phyloP scores from a whole-genome alignment of 495 filamentous ascomycete genomes.

The Aspergillus baeticus region DNA sequence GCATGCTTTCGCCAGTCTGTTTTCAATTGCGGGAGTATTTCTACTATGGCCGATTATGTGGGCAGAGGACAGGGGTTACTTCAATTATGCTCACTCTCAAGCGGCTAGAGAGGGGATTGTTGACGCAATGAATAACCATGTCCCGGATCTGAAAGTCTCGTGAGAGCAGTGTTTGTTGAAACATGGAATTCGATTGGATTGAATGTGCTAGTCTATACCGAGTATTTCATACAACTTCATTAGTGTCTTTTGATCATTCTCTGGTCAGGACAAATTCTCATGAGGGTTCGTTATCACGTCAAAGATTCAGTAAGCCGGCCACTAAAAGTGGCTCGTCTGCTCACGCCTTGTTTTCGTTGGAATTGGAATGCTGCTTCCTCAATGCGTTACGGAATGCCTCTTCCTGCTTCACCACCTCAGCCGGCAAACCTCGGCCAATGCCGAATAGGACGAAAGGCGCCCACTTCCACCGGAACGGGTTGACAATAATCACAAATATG shows the following conservation, averaged over 20 bases:
- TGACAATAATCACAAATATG: slow-evolving; percentile 70
- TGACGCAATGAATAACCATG: slow-evolving; percentile 1
- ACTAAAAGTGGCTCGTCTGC: too few relatives aligned
- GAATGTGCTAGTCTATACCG: neutral
- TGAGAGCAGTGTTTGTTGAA: neutral
- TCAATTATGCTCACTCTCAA: neutral
- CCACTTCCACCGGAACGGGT: slow-evolving; percentile 81
- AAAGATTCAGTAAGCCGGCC: too few relatives aligned
- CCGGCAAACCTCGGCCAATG: slow-evolving; percentile 63
- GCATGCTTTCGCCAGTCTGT: slow-evolving; percentile 60
- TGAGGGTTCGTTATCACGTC: too few relatives aligned
- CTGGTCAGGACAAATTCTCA: too few relatives aligned
- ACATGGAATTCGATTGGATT: neutral
- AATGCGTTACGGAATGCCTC: slow-evolving; percentile 42
- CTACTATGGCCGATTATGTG: slow-evolving; percentile 53
- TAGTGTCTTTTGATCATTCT: too few relatives aligned
- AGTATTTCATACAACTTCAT: too few relatives aligned
- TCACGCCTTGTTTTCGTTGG: neutral
- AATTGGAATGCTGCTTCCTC: slow-evolving; percentile 24
- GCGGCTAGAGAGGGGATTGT: slow-evolving; percentile 2
- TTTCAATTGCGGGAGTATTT: slow-evolving; percentile 59
- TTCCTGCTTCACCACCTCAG: slow-evolving; percentile 63
- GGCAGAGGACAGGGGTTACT: slow-evolving; percentile 21
- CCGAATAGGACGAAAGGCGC: slow-evolving; percentile 77
- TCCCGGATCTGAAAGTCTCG: neutral